A percentile compares a stretch with the other conserved stretches of the same genome.
phyloP scores from a whole-genome alignment of 306 rosid genomes.

The Erythrophleum fordii region DNA sequence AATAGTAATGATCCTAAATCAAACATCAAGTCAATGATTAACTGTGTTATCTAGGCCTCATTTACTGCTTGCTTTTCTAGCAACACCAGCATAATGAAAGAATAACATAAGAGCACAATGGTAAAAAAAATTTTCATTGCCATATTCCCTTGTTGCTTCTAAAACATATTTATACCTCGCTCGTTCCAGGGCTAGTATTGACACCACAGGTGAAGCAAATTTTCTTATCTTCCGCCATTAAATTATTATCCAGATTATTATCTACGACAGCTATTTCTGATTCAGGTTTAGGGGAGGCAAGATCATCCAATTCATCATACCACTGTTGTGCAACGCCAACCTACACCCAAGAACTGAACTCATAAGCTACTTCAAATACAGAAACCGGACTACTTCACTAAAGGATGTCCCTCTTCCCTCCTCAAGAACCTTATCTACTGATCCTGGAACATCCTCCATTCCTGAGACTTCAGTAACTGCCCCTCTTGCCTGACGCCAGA shows the following conservation, averaged over 20 bases:
- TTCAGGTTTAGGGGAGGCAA: slow-evolving; percentile 60
- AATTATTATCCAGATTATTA: slow-evolving; percentile 36
- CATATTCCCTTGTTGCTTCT: slow-evolving; percentile 21
- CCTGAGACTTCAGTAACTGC: slow-evolving; percentile 67
- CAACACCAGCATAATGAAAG: neutral
- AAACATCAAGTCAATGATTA: neutral
- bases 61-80: slow-evolving; percentile 7
- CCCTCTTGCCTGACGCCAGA: slow-evolving; percentile 91
- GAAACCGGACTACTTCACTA: slow-evolving; percentile 24
- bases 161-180: slow-evolving; percentile 70
- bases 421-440: slow-evolving; percentile 63
- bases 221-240: slow-evolving; percentile 49
- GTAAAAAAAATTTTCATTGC: neutral
- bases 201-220: slow-evolving; percentile 51
- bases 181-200: slow-evolving; percentile 83
- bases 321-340: slow-evolving; percentile 83
- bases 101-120: slow-evolving; percentile 6
- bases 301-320: slow-evolving; percentile 80
- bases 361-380: slow-evolving; percentile 35
- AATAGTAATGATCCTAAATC: neutral
- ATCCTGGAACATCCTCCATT: slow-evolving; percentile 53
- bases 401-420: slow-evolving; percentile 17
- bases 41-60: neutral
- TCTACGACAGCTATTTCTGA: slow-evolving; percentile 52
- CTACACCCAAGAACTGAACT: slow-evolving; percentile 53